These are phyloP conservation scores for Saprolegnia parasitica DNA, from an alignment of 352 stramenopile genomes.

Conservation along the genomic window DNA sequence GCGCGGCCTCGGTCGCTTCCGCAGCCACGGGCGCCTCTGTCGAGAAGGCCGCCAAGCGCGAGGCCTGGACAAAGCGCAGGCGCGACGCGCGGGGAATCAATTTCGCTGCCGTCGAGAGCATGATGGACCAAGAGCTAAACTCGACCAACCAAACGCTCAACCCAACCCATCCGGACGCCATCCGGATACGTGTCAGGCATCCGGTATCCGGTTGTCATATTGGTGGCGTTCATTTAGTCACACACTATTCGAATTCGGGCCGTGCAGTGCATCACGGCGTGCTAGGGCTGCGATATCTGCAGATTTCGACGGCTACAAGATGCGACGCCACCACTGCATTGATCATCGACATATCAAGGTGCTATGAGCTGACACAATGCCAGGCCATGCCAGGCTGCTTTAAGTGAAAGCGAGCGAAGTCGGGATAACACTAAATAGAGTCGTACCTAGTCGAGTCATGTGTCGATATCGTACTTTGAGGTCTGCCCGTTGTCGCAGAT, in stretches of 20 bases:
- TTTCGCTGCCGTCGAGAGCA: slow-evolving; percentile 11
- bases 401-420: no score
- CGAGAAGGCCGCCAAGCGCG: slow-evolving; percentile 9
- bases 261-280: no score
- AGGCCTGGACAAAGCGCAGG: not conserved
- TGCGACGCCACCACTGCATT: no score
- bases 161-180: not conserved
- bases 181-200: not conserved
- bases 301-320: no score
- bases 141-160: not conserved
- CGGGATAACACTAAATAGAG: no score
- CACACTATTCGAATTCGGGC: not conserved
- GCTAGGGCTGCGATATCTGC: no score
- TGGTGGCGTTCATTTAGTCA: not conserved
- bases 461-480: no score
- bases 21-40: slow-evolving; percentile 8
- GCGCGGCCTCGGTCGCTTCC: not conserved
- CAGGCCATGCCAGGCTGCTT: no score
- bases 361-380: no score
- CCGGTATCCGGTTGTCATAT: not conserved
- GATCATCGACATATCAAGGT: no score
- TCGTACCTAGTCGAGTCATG: no score
- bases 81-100: slow-evolving; percentile 11
- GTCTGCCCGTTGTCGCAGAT: no score
- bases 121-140: slow-evolving; percentile 4